Conservation (phyloP, 2,329 filamentous ascomycete genomes). For the Penicillium capsulatum region DNA sequence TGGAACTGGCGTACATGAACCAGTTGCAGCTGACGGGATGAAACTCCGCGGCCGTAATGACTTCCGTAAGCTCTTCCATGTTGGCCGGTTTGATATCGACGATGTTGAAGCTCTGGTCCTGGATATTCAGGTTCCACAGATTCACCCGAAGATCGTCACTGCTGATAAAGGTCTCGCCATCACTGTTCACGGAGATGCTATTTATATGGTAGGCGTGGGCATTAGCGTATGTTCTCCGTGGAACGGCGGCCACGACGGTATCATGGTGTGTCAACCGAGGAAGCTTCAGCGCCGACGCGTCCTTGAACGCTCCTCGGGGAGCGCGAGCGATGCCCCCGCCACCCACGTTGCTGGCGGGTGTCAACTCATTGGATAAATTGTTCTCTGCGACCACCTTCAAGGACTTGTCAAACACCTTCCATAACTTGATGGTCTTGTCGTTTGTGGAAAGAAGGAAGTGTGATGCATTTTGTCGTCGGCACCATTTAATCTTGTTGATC, state of each 20-base stretch:
- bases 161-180: constrained; percentile 98
- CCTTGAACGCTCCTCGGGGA: constrained; percentile 71
- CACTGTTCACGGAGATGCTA: constrained; percentile 99
- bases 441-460: constrained; percentile 98
- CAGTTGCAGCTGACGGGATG: constrained; percentile 96
- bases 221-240: constrained; percentile 93
- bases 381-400: constrained; percentile 98
- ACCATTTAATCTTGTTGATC: constrained; percentile 99
- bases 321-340: constrained; percentile 66
- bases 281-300: constrained; percentile 78
- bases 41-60: constrained; percentile 97
- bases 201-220: constrained; percentile 99
- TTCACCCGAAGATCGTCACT: constrained; percentile 97
- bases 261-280: constrained; percentile 96
- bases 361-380: constrained; percentile 92
- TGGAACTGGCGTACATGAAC: constrained; percentile 99
- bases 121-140: constrained; percentile 98
- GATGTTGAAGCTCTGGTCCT: constrained; percentile 99
- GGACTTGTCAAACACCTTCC: constrained; percentile 99
- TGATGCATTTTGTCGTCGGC: constrained; percentile 92
- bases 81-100: constrained; percentile 99
- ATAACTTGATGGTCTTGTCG: constrained; percentile 99
- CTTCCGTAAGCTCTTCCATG: constrained; percentile 98
- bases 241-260: constrained; percentile 94
- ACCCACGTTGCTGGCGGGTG: constrained; percentile 64